These are phyloP conservation scores for Inga oerstediana DNA, from an alignment of 306 rosid species.

Conservation along the genomic window DNA sequence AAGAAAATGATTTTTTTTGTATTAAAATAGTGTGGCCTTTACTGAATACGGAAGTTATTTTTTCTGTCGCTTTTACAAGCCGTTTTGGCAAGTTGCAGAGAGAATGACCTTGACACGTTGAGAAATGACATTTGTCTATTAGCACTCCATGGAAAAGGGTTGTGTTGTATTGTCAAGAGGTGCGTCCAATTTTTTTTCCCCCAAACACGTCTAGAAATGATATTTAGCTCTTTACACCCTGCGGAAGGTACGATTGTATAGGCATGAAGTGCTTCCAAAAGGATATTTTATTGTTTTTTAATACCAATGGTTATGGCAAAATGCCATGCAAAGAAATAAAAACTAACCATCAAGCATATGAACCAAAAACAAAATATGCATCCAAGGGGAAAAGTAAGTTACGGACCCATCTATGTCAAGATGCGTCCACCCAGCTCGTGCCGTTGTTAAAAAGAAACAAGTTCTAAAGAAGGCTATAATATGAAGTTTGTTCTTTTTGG, in stretches of 20 bases:
- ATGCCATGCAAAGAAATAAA: background rate
- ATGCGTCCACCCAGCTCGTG: background rate
- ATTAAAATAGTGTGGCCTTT: slow-evolving; percentile 48
- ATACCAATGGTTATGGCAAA: background rate
- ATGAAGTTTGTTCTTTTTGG: no score
- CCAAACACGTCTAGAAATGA: background rate
- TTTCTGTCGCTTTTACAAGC: background rate
- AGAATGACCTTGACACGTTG: background rate
- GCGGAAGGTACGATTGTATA: background rate
- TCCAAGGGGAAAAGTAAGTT: background rate
- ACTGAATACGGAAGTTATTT: slow-evolving; percentile 42
- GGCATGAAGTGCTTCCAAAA: background rate
- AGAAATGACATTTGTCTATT: background rate
- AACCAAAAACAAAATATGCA: background rate
- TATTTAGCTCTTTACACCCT: background rate
- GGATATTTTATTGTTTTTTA: background rate
- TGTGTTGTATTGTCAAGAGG: background rate
- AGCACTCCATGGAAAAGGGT: background rate
- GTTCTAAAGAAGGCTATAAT: background rate
- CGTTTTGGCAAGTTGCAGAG: background rate
- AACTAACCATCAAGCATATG: background rate
- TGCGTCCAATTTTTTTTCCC: background rate
- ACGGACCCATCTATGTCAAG: background rate
- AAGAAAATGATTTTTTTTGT: slow-evolving; percentile 47
- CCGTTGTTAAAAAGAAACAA: background rate